These are phyloP conservation scores for Neoarthrinium moseri DNA, from an alignment of 2,329 filamentous ascomycete species.

Conservation along the genomic window DNA sequence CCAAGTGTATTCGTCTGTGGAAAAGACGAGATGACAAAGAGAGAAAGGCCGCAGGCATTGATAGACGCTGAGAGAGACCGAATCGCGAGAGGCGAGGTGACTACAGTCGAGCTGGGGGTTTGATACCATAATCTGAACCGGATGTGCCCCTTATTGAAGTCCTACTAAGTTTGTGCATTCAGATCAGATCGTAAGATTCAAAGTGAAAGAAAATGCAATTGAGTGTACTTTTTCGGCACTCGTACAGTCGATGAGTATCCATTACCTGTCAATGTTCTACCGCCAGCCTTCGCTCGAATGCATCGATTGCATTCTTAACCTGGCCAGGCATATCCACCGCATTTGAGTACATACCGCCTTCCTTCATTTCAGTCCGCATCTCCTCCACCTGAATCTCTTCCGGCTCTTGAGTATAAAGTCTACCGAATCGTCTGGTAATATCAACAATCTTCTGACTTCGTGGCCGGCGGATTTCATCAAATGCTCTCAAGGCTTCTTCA, in stretches of 20 bases:
- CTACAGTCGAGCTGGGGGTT: no score
- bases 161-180: no score
- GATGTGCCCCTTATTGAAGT: no score
- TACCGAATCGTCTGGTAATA: constrained; percentile 13
- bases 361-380: constrained; percentile 10
- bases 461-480: constrained; percentile 11
- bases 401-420: constrained; percentile 11
- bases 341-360: constrained; percentile 12
- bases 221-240: no score
- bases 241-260: no score
- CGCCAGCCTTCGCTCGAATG: not conserved
- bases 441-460: constrained; percentile 11
- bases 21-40: constrained; percentile 18
- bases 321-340: constrained; percentile 12
- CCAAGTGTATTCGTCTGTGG: constrained; percentile 19
- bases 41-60: constrained; percentile 16
- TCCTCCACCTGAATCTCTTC: constrained; percentile 9
- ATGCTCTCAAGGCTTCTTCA: constrained; percentile 9
- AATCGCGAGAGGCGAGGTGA: constrained; percentile 9
- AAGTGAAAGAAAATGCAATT: no score
- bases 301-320: constrained; percentile 1
- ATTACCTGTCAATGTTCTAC: no score
- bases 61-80: constrained; percentile 17
- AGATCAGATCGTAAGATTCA: no score
- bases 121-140: no score